phyloP scores from a whole-genome alignment of 2,329 filamentous ascomycete species.

The Paecilomyces formosus region DNA sequence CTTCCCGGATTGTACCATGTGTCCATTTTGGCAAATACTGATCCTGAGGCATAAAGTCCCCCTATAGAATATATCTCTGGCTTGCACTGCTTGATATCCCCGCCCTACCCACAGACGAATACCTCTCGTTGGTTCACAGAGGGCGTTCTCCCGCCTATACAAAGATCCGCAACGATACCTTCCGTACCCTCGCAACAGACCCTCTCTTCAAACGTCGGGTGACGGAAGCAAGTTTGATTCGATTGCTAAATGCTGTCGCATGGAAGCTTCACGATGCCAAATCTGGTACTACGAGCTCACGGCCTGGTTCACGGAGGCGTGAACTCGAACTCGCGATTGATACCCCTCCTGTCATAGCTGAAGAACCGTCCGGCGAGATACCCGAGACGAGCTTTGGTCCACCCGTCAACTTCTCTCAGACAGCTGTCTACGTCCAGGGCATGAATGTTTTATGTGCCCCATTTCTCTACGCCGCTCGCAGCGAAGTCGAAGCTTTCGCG shows the following conservation, averaged over 20 bases:
- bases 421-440: conserved; percentile 88
- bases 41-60: conserved; percentile 54
- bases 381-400: conserved; percentile 10
- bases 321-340: conserved; percentile 37
- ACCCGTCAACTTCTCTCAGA: conserved; percentile 40
- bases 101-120: conserved; percentile 76
- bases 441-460: conserved; percentile 98
- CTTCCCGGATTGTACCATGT: not conserved
- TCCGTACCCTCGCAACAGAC: conserved; percentile 91
- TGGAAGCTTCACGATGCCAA: conserved; percentile 84
- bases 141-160: conserved; percentile 90
- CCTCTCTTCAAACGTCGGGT: conserved; percentile 94
- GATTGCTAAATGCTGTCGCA: conserved; percentile 86
- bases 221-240: conserved; percentile 89
- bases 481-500: conserved; percentile 89
- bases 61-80: conserved; percentile 92
- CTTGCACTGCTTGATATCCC: conserved; percentile 84
- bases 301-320: conserved; percentile 38
- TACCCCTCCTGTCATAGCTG: conserved; percentile 29
- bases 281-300: conserved; percentile 34
- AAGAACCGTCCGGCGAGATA: conserved; percentile 43
- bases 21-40: conserved; percentile 4
- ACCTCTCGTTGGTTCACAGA: conserved; percentile 83
- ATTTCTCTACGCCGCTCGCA: conserved; percentile 88
- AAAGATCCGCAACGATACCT: conserved; percentile 98